These are phyloP conservation scores for Calocybe cyanea DNA, from an alignment of 768 basidiomycete species.

Conservation along the genomic window DNA sequence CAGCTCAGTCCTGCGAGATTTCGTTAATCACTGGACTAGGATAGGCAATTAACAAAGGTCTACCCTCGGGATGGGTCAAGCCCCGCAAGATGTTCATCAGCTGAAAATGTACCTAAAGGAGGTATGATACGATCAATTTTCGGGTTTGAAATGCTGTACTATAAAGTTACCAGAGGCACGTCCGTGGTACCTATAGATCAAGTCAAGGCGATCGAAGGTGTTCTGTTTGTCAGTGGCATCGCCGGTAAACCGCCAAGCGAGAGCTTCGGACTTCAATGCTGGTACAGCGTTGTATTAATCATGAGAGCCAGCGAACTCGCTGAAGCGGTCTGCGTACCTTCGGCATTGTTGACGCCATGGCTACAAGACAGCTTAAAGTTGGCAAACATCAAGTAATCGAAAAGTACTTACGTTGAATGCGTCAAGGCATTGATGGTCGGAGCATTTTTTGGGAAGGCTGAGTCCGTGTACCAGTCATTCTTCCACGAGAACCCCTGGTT, in stretches of 20 bases:
- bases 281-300: not conserved
- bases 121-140: not conserved
- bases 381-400: no score
- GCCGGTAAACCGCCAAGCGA: constrained; percentile 37
- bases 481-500: constrained; percentile 39
- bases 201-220: constrained; percentile 34
- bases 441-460: constrained; percentile 30
- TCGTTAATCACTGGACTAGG: not conserved
- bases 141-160: no score
- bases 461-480: constrained; percentile 34
- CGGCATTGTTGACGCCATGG: constrained; percentile 39
- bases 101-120: constrained; percentile 32
- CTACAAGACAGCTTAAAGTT: constrained; percentile 13
- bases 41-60: not conserved
- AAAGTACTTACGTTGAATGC: constrained; percentile 24
- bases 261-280: constrained; percentile 40
- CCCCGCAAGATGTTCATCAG: constrained; percentile 38
- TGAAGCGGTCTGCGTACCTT: constrained; percentile 18
- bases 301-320: not conserved
- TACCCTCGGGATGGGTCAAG: constrained; percentile 40
- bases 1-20: constrained; percentile 21
- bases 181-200: constrained; percentile 37
- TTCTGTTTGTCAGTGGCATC: constrained; percentile 34
- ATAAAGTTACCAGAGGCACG: constrained; percentile 27
- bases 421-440: constrained; percentile 22